Evolutionary conservation across 768 basidiomycete genomes (phyloP), one percentile per base, ranked within the genome.

Genomic region (Phylloporus sp.): DNA sequence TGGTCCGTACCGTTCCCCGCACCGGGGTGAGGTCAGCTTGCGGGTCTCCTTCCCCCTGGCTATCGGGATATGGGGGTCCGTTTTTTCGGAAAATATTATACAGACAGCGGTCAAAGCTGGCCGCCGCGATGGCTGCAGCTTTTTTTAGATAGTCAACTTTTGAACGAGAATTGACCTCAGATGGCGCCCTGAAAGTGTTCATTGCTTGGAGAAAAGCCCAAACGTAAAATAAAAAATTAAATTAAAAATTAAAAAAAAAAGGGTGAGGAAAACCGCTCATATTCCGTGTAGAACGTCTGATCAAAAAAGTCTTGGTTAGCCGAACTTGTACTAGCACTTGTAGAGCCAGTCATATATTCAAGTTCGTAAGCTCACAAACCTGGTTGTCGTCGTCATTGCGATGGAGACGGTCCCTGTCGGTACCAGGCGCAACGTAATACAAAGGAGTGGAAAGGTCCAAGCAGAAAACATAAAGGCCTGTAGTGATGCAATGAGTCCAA

Each of bases 401-500:
- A 32, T 32, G 31, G 31, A 32, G 8, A 32, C 31, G 31, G 31
- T 32, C 31, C 31, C 31, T 32, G 31, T 12, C 31, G 31, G 31
- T 32, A 32, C 31, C 4, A n/a, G n/a, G n/a, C n/a, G n/a, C n/a
- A n/a, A n/a, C n/a, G n/a, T n/a, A n/a, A n/a, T n/a, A n/a, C n/a
- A n/a, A n/a, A n/a, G n/a, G n/a, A n/a, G n/a, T n/a, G n/a, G n/a
- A 47, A 58, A 38, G 22, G 54, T 46, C 35, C 47, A 22, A 44
- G 47, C 16, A 52, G 15, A 45, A 29, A 53, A 47, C 32, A 34
- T 18, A 15, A 54, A 49, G 27, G 26, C 54, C 41, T 41, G 40
- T 34, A 5, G 41, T 18, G 28, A 54, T 56, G 50, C 45, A 51
- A 56, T 55, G n/a, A n/a, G 54, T 69, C 57, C 67, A 56, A 47